A percentile compares a stretch with the other conserved stretches of the same genome.
Evolutionary conservation across 805 yeast species (phyloP).

Genomic region (Clavispora phyllophila): DNA sequence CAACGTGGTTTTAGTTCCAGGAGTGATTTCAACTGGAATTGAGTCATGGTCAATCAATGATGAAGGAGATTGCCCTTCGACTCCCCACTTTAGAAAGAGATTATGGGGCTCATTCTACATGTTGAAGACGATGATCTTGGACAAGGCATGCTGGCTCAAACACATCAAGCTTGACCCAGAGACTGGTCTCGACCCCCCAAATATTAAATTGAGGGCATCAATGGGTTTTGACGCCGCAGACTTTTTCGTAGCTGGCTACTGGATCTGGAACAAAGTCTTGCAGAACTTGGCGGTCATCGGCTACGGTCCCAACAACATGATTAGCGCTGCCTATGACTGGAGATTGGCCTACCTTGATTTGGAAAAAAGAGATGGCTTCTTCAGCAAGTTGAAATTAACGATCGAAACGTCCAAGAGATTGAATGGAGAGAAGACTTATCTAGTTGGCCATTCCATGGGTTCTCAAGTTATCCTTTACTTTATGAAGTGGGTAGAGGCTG

Average conservation of each 20-base stretch:
- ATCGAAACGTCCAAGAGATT: slow-evolving; percentile 56
- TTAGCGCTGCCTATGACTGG: slow-evolving; percentile 95
- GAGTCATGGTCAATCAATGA: slow-evolving; percentile 86
- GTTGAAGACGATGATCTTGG: slow-evolving; percentile 87
- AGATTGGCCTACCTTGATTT: slow-evolving; percentile 84
- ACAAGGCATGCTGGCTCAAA: slow-evolving; percentile 89
- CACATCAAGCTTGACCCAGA: slow-evolving; percentile 84
- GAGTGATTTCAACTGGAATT: slow-evolving; percentile 90
- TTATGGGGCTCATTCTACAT: slow-evolving; percentile 97
- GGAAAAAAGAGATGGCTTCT: slow-evolving; percentile 83
- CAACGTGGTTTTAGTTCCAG: slow-evolving; percentile 92
- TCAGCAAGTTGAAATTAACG: slow-evolving; percentile 65
- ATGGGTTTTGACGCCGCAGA: slow-evolving; percentile 97
- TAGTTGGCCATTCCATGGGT: slow-evolving; percentile 96
- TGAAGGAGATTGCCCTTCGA: slow-evolving; percentile 71
- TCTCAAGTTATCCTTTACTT: slow-evolving; percentile 84
- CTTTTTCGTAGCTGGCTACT: slow-evolving; percentile 93
- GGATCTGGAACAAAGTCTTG: slow-evolving; percentile 97
- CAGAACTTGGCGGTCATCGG: slow-evolving; percentile 93
- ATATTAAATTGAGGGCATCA: slow-evolving; percentile 78
- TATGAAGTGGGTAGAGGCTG: slow-evolving; percentile 94
- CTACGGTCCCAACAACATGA: slow-evolving; percentile 87
- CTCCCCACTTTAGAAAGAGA: slow-evolving; percentile 81
- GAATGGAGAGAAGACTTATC: slow-evolving; percentile 63
- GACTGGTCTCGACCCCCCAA: slow-evolving; percentile 90